phyloP scores from a whole-genome alignment of 129 eudicot genomes.

The carrot (Daucus carota) region DH1_v3.0 NC_030389.2:40544001-40544500 shows the following conservation, averaged over 20 bases:
- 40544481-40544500: conserved; percentile 92
- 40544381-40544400: background rate
- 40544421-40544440: background rate
- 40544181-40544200: background rate
- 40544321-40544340: conserved; percentile 94
- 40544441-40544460: conserved; percentile 79
- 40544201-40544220: background rate
- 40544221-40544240: background rate
- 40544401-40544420: background rate
- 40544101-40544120: background rate
- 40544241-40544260: conserved; percentile 57
- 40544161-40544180: background rate
- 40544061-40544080: no score
- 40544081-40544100: background rate
- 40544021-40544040: background rate
- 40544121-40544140: background rate
- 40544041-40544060: background rate
- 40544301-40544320: conserved; percentile 88
- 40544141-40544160: background rate
- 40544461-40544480: conserved; percentile 97
- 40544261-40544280: conserved; percentile 86
- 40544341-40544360: conserved; percentile 24
- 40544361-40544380: background rate
- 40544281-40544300: conserved; percentile 92
- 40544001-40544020: conserved; percentile 37